Evolutionary conservation across 176 grass and related monocot species (phyloP).

Genomic region (Alloteropsis semialata): DNA sequence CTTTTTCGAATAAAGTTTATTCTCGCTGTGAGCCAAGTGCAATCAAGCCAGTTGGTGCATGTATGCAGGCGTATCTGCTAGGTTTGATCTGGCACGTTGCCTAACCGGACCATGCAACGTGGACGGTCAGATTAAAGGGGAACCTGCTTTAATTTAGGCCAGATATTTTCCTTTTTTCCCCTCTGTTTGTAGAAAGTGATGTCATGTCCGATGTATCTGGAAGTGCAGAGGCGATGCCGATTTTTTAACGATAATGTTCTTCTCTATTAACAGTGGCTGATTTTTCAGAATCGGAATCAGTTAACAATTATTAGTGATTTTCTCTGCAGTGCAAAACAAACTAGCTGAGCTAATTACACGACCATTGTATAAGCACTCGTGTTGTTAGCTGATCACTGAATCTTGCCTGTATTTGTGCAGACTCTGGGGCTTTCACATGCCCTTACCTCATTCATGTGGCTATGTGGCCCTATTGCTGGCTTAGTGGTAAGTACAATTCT

Average conservation of each 20-base stretch:
- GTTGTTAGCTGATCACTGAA: conserved; percentile 18
- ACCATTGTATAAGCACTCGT: not conserved
- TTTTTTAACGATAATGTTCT: not conserved
- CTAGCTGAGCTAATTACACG: not conserved
- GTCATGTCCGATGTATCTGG: not conserved
- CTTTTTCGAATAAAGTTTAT: conserved; percentile 34
- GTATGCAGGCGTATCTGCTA: not conserved
- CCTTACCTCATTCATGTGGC: conserved; percentile 92
- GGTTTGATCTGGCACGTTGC: conserved; percentile 25
- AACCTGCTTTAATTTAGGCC: not conserved
- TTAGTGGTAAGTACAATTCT: conserved; percentile 62
- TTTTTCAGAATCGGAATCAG: not conserved
- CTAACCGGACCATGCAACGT: not conserved
- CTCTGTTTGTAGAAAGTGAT: not conserved
- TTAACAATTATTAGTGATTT: not conserved
- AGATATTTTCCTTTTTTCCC: not conserved
- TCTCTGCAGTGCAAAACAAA: not conserved
- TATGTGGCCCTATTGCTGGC: conserved; percentile 87
- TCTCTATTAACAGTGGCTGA: not conserved
- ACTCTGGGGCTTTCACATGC: conserved; percentile 85
- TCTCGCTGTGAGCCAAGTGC: conserved; percentile 30
- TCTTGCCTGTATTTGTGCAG: conserved; percentile 38
- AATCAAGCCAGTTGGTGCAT: conserved; percentile 6
- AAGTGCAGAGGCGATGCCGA: not conserved
- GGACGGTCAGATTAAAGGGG: conserved; percentile 8